Base-by-base conservation (phyloP, 2,329 filamentous ascomycete genomes). In the Ceratocystis cacaofunesta region DNA sequence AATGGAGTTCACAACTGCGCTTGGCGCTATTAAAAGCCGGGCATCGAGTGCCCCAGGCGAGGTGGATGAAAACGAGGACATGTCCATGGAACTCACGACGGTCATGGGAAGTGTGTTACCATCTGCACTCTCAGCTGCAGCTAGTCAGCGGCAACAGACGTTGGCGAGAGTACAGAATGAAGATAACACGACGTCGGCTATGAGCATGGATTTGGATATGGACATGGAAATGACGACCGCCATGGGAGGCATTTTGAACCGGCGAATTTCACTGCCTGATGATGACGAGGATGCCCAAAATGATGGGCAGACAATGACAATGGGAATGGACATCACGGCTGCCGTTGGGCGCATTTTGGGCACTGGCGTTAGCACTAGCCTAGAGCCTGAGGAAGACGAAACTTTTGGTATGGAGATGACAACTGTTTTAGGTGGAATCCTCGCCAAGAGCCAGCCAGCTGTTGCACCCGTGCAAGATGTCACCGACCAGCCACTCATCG, bases 191-290 rank as follows among this genome's bases (percentile, higher is more conserved):
- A 79, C 78, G 15, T 63, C 61, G 15, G 61, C 41, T 66, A 78
- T 73, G 66, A 83, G 86, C 36, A 82, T 86, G 71, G 89, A 92
- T 44, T 86, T 95, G 80, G 89, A 92, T 46, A 86, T 95, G 80
- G 94, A 90, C 28, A 96, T 97, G 92, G 92, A 97, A 70, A 89
- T 96, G 8, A 96, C 92, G 1, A 84, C 83, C 64, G 89, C 85
- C 7, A 79, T 95, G 63, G 92, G 92, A 5, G 83, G 86, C 1
- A 96, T 97, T 64, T 74, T 96, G 19, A 65, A 63, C 30, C 63
- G 46, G 80, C 78, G 5, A 73, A 72, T n/a, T 75, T 76, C 15
- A 69, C 79, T 64, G 78, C 78, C 12, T 75, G 80, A 62, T 46
- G 30, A 44, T 65, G 66, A 30, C 50, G 69, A 41, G 46, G 68